Evolutionary conservation across 495 filamentous ascomycete species (phyloP).

Genomic region (Emericellopsis terricola): DNA sequence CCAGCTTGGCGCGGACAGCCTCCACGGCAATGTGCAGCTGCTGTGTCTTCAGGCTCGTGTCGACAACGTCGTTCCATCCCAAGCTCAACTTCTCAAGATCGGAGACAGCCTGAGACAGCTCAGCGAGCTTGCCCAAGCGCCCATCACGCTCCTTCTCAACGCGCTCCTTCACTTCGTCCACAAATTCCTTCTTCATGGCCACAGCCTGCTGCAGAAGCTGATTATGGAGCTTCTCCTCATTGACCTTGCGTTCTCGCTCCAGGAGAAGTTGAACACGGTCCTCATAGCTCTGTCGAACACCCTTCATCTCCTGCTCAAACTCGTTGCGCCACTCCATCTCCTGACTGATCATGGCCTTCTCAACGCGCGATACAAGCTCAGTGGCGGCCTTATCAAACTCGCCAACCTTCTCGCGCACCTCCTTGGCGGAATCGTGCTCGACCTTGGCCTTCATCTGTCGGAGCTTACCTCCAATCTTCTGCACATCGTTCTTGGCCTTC

Average conservation of each 20-base stretch:
- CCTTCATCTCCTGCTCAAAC: slow-evolving; percentile 75
- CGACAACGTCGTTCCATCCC: slow-evolving; percentile 73
- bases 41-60: slow-evolving; percentile 80
- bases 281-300: slow-evolving; percentile 55
- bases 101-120: slow-evolving; percentile 54
- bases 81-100: slow-evolving; percentile 73
- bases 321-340: slow-evolving; percentile 69
- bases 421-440: slow-evolving; percentile 53
- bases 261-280: slow-evolving; percentile 61
- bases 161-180: slow-evolving; percentile 53
- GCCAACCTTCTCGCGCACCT: slow-evolving; percentile 49
- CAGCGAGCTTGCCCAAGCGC: slow-evolving; percentile 67
- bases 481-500: slow-evolving; percentile 72
- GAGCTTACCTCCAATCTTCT: slow-evolving; percentile 58
- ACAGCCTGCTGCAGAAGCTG: slow-evolving; percentile 82
- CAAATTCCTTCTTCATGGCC: slow-evolving; percentile 66
- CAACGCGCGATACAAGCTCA: slow-evolving; percentile 66
- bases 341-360: slow-evolving; percentile 52
- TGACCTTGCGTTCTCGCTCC: slow-evolving; percentile 50
- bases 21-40: slow-evolving; percentile 90
- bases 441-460: slow-evolving; percentile 44
- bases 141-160: slow-evolving; percentile 82
- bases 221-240: slow-evolving; percentile 66
- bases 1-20: slow-evolving; percentile 66
- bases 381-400: slow-evolving; percentile 28